These are phyloP conservation scores for Butyriboletus loyo DNA, from an alignment of 768 basidiomycete species.

Conservation along the genomic window DNA sequence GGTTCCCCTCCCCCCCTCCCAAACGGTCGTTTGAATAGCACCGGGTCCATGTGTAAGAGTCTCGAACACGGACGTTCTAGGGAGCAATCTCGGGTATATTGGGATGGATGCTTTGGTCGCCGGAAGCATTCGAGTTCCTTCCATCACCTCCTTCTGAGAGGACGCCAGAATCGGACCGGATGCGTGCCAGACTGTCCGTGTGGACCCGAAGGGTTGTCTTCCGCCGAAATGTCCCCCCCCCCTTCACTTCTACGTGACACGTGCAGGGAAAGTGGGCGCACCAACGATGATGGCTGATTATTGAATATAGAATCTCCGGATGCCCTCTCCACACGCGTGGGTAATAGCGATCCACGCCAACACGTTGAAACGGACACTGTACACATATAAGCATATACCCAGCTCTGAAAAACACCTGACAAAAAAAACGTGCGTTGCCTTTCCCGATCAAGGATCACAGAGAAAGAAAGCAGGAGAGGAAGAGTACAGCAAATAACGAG, in stretches of 20 bases:
- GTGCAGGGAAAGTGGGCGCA: neutral
- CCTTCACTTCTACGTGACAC: neutral
- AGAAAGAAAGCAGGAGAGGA: neutral
- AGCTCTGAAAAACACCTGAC: neutral
- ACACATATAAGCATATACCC: neutral
- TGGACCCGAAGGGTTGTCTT: neutral
- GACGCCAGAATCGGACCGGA: neutral
- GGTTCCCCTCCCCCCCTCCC: neutral
- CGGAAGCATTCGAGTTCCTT: neutral
- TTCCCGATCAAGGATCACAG: neutral
- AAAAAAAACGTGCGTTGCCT: neutral
- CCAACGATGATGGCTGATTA: neutral
- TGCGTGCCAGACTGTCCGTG: neutral
- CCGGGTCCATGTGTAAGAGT: neutral
- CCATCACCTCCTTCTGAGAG: neutral
- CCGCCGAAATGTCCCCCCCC: neutral
- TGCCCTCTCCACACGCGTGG: neutral
- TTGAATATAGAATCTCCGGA: neutral
- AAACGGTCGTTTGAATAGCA: too few relatives aligned
- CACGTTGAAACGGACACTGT: neutral
- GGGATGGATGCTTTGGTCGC: neutral
- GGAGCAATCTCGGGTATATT: neutral
- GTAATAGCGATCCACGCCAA: neutral
- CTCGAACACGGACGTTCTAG: neutral
- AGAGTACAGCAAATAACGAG: slow-evolving; percentile 1